Evolutionary conservation across 1,139 yeast species (phyloP).

Genomic region (Lodderomyces margitis): DNA sequence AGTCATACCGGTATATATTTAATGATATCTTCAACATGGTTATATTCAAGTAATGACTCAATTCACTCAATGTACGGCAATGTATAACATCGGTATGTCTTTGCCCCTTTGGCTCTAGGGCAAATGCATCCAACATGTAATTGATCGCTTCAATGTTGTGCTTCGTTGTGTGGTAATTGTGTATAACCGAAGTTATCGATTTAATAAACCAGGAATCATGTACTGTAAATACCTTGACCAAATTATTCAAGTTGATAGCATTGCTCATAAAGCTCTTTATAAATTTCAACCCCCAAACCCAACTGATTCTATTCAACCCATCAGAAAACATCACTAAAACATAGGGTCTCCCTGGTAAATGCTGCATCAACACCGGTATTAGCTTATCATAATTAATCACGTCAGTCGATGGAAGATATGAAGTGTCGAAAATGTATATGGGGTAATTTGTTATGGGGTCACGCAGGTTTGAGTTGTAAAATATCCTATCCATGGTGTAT

Average conservation of each 20-base stretch:
- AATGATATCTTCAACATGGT: slow-evolving; percentile 75
- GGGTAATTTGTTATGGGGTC: slow-evolving; percentile 67
- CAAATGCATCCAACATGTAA: slow-evolving; percentile 29
- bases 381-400: slow-evolving; percentile 40
- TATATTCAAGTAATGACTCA: slow-evolving; percentile 68
- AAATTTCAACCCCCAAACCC: slow-evolving; percentile 81
- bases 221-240: slow-evolving; percentile 70
- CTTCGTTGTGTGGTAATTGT: slow-evolving; percentile 45
- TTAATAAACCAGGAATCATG: slow-evolving; percentile 92
- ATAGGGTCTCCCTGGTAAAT: slow-evolving; percentile 57
- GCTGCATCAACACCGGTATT: slow-evolving; percentile 37
- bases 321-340: slow-evolving; percentile 74
- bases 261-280: slow-evolving; percentile 59
- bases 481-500: slow-evolving; percentile 46
- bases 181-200: slow-evolving; percentile 71
- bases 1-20: slow-evolving; percentile 57
- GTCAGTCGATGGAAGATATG: slow-evolving; percentile 65
- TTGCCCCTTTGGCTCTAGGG: slow-evolving; percentile 13
- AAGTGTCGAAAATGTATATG: slow-evolving; percentile 70
- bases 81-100: slow-evolving; percentile 16
- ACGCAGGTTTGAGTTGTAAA: slow-evolving; percentile 54
- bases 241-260: slow-evolving; percentile 43
- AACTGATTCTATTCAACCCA: slow-evolving; percentile 64
- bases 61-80: slow-evolving; percentile 57
- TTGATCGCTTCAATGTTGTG: slow-evolving; percentile 31